Percentiles rank a stretch among this genome's conserved stretches.
Conservation (phyloP, 352 stramenopile species). For the Globisporangium abappressorium region DNA sequence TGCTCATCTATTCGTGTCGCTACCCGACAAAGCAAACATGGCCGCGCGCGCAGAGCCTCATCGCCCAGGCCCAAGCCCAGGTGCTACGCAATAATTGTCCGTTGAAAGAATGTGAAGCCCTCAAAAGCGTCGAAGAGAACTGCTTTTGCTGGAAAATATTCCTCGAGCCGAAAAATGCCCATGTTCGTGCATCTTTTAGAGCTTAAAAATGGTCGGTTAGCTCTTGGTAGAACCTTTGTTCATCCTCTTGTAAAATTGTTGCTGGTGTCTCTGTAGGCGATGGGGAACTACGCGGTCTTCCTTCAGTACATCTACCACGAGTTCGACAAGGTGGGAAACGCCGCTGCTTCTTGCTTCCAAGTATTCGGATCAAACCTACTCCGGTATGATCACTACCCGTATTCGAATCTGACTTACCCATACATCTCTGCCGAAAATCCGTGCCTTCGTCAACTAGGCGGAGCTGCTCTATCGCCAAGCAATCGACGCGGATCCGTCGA, state of each 20-base stretch:
- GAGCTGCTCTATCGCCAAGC: constrained; percentile 66
- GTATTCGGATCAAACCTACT: too few species aligned
- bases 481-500: constrained; percentile 44
- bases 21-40: constrained; percentile 62
- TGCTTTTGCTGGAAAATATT: constrained; percentile 69
- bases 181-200: constrained; percentile 26
- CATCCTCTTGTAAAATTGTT: too few species aligned
- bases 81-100: background rate
- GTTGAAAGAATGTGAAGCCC: background rate
- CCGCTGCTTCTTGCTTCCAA: too few species aligned
- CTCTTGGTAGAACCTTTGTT: too few species aligned
- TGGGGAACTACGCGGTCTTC: constrained; percentile 66
- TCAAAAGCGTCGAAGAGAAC: constrained; percentile 46
- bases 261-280: constrained; percentile 24
- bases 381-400: too few species aligned
- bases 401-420: too few species aligned
- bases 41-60: constrained; percentile 32
- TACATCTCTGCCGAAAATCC: too few species aligned
- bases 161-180: constrained; percentile 42
- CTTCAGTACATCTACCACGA: constrained; percentile 54
- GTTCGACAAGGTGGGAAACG: constrained; percentile 42
- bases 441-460: constrained; percentile 24
- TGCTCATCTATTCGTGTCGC: constrained; percentile 56
- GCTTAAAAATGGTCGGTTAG: background rate
- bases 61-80: constrained; percentile 26